Evolutionary conservation across 352 stramenopile species (phyloP), one percentile per base, ranked within the genome.

Genomic region (Globisporangium nagaii): DNA sequence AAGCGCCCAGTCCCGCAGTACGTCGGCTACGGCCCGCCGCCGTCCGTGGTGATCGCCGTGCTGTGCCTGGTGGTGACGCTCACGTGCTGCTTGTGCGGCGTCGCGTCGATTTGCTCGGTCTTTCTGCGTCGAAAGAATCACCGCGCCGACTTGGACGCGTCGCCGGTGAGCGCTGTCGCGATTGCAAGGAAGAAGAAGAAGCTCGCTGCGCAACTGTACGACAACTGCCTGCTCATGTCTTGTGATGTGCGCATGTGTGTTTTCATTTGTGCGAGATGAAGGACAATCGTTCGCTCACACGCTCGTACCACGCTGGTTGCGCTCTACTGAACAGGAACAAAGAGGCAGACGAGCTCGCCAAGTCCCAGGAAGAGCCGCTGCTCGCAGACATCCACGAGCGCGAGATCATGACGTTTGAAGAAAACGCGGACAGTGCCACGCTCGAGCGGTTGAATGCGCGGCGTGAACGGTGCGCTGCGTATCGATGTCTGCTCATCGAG

Each of bases 31-130:
- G 82, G 84, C 0, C 84, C 84, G 5, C 84, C 84, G 8, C 73
- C 77, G 15, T 88, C 81, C 0, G 84, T 95, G 15, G 84, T 95
- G 8, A 86, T 95, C 46, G 81, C 79, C 3, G 84, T 95, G 57
- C 65, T 95, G 20, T 90, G 78, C 50, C 63, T 95, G 1, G 72
- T 95, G 41, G 75, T 88, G 28, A 90, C 78, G 56, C 52, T 92
- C n/a, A 85, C 80, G 22, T 92, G 81, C 73, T 95, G 84, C 59
- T 65, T 84, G 20, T 91, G 82, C 53, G 82, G 82, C 52, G 68
- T 90, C 13, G 86, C 71, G 17, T 70, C 82, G 30, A 89, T 92
- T 58, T 92, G 76, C 54, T 86, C 82, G 12, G 74, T 89, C 15
- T 92, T 89, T 46, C 70, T 79, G 53, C 68, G 71, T 36, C 51